A percentile compares a stretch with the other conserved stretches of the same genome.
phyloP scores from a whole-genome alignment of 2,329 filamentous ascomycete genomes.

The Periglandula ipomoeae region DNA sequence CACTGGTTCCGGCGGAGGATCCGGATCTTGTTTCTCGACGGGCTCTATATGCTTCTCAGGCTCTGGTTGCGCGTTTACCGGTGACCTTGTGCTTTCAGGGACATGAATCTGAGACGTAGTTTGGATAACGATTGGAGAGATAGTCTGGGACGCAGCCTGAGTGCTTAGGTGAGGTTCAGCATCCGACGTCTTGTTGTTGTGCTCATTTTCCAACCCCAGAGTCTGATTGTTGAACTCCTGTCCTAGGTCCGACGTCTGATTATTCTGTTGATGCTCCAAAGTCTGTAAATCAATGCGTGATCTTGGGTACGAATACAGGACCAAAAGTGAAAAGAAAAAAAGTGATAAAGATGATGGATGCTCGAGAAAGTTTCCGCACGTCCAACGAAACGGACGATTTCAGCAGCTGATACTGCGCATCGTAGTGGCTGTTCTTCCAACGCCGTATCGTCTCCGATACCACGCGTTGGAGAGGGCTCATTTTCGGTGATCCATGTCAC shows the following conservation, averaged over 20 bases:
- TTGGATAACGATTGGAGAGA: too few species aligned
- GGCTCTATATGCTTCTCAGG: not conserved
- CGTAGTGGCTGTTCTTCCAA: not conserved
- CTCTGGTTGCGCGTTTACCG: not conserved
- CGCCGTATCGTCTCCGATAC: too few species aligned
- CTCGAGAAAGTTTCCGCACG: not conserved
- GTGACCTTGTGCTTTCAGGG: not conserved
- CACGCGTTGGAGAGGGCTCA: too few species aligned
- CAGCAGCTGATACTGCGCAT: not conserved
- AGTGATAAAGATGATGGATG: not conserved
- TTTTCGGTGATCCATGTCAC: too few species aligned
- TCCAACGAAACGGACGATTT: not conserved
- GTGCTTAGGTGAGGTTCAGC: not conserved
- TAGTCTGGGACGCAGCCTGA: not conserved
- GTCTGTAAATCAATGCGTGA: not conserved
- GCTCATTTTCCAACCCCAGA: not conserved
- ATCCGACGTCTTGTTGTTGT: not conserved
- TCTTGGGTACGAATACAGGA: not conserved
- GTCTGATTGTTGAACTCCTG: not conserved
- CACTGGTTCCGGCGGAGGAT: not conserved
- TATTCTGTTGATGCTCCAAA: not conserved
- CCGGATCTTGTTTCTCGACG: not conserved
- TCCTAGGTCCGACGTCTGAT: not conserved
- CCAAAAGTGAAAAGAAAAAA: not conserved
- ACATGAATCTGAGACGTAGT: too few species aligned